These are phyloP conservation scores for Lyophyllum decastes DNA, from an alignment of 768 basidiomycete genomes.

Conservation along the genomic window DNA sequence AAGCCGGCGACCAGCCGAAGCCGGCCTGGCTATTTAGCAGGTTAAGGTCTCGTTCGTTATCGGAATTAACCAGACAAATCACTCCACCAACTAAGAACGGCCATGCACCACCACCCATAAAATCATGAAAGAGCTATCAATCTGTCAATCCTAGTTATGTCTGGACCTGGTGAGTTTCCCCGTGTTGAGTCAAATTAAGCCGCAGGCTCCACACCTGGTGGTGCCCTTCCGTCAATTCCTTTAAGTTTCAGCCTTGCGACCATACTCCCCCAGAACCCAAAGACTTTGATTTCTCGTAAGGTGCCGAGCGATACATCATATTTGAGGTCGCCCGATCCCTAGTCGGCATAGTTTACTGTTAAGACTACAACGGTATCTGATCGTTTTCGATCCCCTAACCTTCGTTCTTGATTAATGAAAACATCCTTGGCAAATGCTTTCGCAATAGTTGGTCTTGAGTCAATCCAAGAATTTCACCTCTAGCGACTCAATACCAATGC, in stretches of 20 bases:
- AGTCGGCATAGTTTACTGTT: no score
- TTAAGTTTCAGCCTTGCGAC: conserved; percentile 68
- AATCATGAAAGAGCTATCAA: conserved; percentile 75
- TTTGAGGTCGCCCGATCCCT: no score
- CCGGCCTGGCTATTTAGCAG: conserved; percentile 20
- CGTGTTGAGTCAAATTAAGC: conserved; percentile 79
- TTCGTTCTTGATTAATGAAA: no score
- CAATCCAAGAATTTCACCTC: no score
- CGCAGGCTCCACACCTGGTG: conserved; percentile 70
- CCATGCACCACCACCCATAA: conserved; percentile 87
- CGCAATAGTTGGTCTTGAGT: no score
- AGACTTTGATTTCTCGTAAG: no score
- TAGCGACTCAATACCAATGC: no score
- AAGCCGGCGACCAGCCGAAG: conserved; percentile 8
- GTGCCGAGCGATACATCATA: no score
- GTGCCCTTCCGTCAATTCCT: conserved; percentile 85
- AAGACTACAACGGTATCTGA: no score
- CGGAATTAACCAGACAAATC: conserved; percentile 98
- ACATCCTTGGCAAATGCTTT: no score
- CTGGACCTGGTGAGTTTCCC: conserved; percentile 61
- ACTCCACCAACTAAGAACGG: conserved; percentile 90
- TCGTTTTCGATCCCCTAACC: no score
- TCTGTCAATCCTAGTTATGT: conserved; percentile 56
- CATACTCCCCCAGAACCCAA: conserved; percentile 52
- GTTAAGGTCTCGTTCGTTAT: conserved; percentile 82